Evolutionary conservation across 805 yeast genomes (phyloP), one percentile per base, ranked within the genome.

Genomic region (Torulaspora gathmanii): DNA sequence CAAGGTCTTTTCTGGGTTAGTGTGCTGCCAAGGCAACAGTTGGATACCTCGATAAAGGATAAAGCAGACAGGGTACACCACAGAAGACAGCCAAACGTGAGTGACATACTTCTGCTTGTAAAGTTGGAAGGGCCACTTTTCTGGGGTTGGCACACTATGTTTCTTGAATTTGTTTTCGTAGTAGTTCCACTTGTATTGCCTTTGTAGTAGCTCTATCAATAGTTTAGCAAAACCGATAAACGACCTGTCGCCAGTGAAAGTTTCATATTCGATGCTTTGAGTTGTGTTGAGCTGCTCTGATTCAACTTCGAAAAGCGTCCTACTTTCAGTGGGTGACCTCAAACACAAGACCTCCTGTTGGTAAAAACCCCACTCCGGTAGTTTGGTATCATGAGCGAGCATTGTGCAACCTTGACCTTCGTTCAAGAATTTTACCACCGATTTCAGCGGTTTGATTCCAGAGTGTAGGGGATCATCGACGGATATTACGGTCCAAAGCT

Each of bases 271-370:
- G 13, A 38, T 38, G 10, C n/a, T 33, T 9, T 35, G 34, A 2
- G 44, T 22, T 7, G 40, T 12, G 16, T 36, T 36, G 15, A 42
- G 34, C 12, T 36, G 35, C 5, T 33, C 36, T 12, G 68, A 68
- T 60, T 89, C 96, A 52, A 90, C 67, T 56, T 71, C 78, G 86
- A 95, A 90, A 38, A 82, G 64, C 0, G 95, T 75, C 60, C 83
- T 79, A 22, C 78, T 77, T 44, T 72, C 63, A 13, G 79, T 77
- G 11, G 97, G 93, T 22, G 78, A 78, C 41, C 81, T 82, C 42
- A 88, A 75, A 64, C 99, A 93, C 33, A 88, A 68, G 9, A 91
- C 95, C 70, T 93, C 99, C 66, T 84, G 86, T 63, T 89, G 96
- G 47, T 73, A 74, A 55, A 75, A 77, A 1, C 86, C 97, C 95